These are phyloP conservation scores for Pyrenochaeta sp. DNA, from an alignment of 2,329 filamentous ascomycete species.

Conservation along the genomic window DNA sequence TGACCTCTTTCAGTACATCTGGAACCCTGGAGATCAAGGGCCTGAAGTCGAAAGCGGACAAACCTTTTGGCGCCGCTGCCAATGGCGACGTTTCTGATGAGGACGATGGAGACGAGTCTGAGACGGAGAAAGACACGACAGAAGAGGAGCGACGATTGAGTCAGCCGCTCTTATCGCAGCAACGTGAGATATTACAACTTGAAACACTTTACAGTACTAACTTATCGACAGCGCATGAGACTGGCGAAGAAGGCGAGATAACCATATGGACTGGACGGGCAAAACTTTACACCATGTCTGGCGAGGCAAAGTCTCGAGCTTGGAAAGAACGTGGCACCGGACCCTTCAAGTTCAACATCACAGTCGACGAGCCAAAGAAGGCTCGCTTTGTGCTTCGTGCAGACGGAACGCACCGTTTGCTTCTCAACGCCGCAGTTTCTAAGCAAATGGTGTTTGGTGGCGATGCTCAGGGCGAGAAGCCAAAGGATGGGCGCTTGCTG, in stretches of 20 bases:
- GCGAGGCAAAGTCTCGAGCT: slow-evolving; percentile 62
- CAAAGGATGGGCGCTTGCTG: slow-evolving; percentile 74
- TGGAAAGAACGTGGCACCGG: slow-evolving; percentile 94
- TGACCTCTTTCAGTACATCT: slow-evolving; percentile 76
- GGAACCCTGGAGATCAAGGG: slow-evolving; percentile 57
- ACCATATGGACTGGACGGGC: slow-evolving; percentile 79
- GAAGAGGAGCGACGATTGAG: slow-evolving; percentile 44
- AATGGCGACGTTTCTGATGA: slow-evolving; percentile 63
- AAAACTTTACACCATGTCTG: slow-evolving; percentile 82
- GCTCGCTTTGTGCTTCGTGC: slow-evolving; percentile 88
- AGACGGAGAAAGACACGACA: slow-evolving; percentile 24
- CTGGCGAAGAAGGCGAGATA: slow-evolving; percentile 84
- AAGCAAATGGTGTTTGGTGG: slow-evolving; percentile 82
- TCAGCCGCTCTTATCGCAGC: slow-evolving; percentile 63
- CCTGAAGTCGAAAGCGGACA: slow-evolving; percentile 68
- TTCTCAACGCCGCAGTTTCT: slow-evolving; percentile 84
- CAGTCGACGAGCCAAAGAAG: slow-evolving; percentile 50
- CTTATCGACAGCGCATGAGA: slow-evolving; percentile 68
- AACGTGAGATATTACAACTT: slow-evolving; percentile 62
- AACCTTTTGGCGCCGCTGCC: slow-evolving; percentile 79
- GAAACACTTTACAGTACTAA: slow-evolving; percentile 16
- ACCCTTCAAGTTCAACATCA: slow-evolving; percentile 79
- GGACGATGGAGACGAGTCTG: slow-evolving; percentile 60
- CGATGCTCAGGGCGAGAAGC: slow-evolving; percentile 67
- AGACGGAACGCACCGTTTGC: slow-evolving; percentile 85